These are phyloP conservation scores for Aurifilum marmelostoma DNA, from an alignment of 2,329 filamentous ascomycete species.

Conservation along the genomic window DNA sequence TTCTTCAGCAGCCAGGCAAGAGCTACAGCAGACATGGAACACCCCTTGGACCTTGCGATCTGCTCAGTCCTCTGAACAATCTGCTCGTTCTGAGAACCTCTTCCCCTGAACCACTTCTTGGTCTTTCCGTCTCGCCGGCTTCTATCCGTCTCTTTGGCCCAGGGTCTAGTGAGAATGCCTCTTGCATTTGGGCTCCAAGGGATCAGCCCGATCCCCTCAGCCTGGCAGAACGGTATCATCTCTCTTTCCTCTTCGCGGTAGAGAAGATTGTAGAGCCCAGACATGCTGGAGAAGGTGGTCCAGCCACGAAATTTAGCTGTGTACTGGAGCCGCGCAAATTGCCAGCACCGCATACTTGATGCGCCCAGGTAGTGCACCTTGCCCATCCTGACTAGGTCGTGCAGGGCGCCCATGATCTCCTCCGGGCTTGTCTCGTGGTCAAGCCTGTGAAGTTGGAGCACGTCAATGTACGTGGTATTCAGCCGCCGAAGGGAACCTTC, in stretches of 20 bases:
- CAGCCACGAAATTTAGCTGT: constrained; percentile 60
- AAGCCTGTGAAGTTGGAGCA: constrained; percentile 64
- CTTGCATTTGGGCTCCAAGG: constrained; percentile 40
- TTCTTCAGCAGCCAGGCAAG: constrained; percentile 58
- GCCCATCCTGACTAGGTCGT: constrained; percentile 61
- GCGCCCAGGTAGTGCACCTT: constrained; percentile 60
- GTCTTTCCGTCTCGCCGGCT: constrained; percentile 42
- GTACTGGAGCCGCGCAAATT: constrained; percentile 58
- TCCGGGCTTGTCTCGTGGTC: constrained; percentile 56
- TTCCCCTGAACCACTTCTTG: constrained; percentile 38
- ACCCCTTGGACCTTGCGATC: constrained; percentile 46
- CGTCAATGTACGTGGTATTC: constrained; percentile 47
- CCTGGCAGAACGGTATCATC: constrained; percentile 44
- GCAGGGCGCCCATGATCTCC: constrained; percentile 65
- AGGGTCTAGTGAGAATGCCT: constrained; percentile 38
- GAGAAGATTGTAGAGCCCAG: constrained; percentile 59
- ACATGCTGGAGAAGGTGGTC: constrained; percentile 65
- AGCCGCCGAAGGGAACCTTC: constrained; percentile 41
- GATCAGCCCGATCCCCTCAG: constrained; percentile 42
- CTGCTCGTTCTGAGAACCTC: constrained; percentile 46
- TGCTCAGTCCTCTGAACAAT: constrained; percentile 34
- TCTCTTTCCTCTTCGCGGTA: constrained; percentile 62
- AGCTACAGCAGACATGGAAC: constrained; percentile 62
- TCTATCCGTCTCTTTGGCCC: constrained; percentile 31
- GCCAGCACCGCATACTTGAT: constrained; percentile 54